phyloP scores from a whole-genome alignment of 2,329 filamentous ascomycete genomes.

The Colletotrichum truncatum region DNA sequence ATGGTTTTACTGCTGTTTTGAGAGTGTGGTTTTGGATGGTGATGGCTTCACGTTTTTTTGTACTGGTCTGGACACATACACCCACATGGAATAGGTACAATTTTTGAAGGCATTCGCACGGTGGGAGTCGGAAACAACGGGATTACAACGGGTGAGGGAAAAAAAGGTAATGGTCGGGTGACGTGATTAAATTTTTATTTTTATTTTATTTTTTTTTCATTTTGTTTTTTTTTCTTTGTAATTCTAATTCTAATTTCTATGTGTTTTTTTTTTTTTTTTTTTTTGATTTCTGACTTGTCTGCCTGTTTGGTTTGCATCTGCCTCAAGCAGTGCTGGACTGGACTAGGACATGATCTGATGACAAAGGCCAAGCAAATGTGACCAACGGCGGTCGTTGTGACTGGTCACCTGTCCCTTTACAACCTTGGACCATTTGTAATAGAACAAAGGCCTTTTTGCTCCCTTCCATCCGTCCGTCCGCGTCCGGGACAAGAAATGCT shows the following conservation, averaged over 20 bases:
- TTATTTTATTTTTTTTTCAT: too few relatives aligned
- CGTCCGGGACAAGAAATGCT: background rate
- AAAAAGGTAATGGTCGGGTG: background rate
- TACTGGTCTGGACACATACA: background rate
- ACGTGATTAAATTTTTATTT: too few relatives aligned
- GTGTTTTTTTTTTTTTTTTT: background rate
- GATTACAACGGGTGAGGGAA: too few relatives aligned
- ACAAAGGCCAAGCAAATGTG: slow-evolving; percentile 12
- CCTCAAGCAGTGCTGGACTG: background rate
- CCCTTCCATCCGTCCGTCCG: background rate
- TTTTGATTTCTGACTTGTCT: slow-evolving; percentile 10
- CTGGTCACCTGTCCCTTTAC: background rate
- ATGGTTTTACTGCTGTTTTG: background rate
- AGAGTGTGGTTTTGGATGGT: background rate
- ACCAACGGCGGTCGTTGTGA: slow-evolving; percentile 11
- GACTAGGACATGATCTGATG: slow-evolving; percentile 7
- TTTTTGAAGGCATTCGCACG: too few relatives aligned
- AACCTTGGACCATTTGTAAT: background rate
- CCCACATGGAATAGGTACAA: too few relatives aligned
- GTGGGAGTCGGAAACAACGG: background rate
- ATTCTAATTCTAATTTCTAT: too few relatives aligned
- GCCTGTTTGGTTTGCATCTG: background rate
- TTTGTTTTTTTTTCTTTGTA: too few relatives aligned
- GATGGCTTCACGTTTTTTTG: background rate
- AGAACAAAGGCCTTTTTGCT: background rate